Evolutionary conservation across 2,329 filamentous ascomycete species (phyloP).

Genomic region (Didymella lethalis): DNA sequence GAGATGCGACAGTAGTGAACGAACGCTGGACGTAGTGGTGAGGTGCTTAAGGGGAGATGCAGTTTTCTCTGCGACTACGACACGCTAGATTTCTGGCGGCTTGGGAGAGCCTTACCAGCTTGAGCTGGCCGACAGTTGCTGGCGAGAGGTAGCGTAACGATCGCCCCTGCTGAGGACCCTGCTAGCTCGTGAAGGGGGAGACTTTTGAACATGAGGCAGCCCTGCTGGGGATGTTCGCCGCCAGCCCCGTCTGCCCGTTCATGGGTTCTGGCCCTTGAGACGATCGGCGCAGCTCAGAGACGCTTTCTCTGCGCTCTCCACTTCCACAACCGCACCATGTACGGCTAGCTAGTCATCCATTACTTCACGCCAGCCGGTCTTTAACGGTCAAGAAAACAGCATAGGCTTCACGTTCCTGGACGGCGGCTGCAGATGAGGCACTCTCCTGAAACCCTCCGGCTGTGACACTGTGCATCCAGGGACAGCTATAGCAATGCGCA

Average conservation of each 20-base stretch:
- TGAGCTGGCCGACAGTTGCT: slow-evolving; percentile 31
- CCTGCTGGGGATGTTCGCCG: slow-evolving; percentile 42
- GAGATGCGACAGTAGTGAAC: slow-evolving; percentile 32
- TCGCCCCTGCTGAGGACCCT: slow-evolving; percentile 39
- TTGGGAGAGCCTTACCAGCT: slow-evolving; percentile 14
- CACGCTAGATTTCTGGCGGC: slow-evolving; percentile 36
- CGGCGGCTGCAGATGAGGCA: slow-evolving; percentile 36
- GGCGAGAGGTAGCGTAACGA: slow-evolving; percentile 40
- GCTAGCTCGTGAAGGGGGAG: slow-evolving; percentile 28
- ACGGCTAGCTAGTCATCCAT: slow-evolving; percentile 32
- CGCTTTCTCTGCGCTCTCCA: slow-evolving; percentile 30
- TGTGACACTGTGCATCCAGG: slow-evolving; percentile 24
- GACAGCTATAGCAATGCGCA: slow-evolving; percentile 25
- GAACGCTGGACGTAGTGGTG: slow-evolving; percentile 27
- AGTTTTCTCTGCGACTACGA: slow-evolving; percentile 37
- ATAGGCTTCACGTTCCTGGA: slow-evolving; percentile 44
- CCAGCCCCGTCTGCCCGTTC: slow-evolving; percentile 39
- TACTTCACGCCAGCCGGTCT: slow-evolving; percentile 28
- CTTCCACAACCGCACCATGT: slow-evolving; percentile 38
- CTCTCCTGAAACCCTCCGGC: slow-evolving; percentile 31
- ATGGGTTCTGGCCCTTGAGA: slow-evolving; percentile 49
- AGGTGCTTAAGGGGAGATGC: slow-evolving; percentile 34
- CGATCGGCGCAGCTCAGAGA: slow-evolving; percentile 41
- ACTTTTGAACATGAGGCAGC: slow-evolving; percentile 35
- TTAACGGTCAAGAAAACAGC: slow-evolving; percentile 27